These are phyloP conservation scores for Fusarium stilboides DNA, from an alignment of 2,329 filamentous ascomycete genomes.

Conservation along the genomic window DNA sequence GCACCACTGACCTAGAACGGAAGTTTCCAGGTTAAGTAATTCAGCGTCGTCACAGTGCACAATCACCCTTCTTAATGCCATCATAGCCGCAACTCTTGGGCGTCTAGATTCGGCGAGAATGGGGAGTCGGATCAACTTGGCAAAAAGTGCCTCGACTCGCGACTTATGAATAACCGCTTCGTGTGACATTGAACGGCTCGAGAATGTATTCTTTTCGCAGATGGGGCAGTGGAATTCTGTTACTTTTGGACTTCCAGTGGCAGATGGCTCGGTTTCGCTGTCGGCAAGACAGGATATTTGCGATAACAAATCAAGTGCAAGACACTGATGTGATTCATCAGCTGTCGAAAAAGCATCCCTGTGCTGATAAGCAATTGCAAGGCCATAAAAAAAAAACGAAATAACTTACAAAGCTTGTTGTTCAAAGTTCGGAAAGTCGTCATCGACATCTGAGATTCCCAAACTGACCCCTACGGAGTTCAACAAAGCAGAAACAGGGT, in stretches of 20 bases:
- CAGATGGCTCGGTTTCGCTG: conserved; percentile 1
- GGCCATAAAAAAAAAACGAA: not conserved
- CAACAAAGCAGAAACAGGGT: conserved; percentile 42
- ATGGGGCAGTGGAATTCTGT: conserved; percentile 42
- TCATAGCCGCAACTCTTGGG: conserved; percentile 79
- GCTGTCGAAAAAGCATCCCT: conserved; percentile 63
- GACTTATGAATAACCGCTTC: conserved; percentile 50
- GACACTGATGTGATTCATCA: conserved; percentile 65
- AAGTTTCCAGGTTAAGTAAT: conserved; percentile 77
- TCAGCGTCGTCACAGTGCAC: conserved; percentile 73
- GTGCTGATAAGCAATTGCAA: conserved; percentile 36
- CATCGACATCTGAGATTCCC: conserved; percentile 41
- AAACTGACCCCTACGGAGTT: conserved; percentile 52
- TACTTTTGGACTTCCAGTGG: conserved; percentile 1
- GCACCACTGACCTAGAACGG: conserved; percentile 83
- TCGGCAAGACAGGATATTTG: conserved; percentile 58
- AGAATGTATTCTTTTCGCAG: conserved; percentile 44
- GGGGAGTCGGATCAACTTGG: conserved; percentile 61
- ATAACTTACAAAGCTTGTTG: conserved; percentile 64
- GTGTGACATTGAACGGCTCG: conserved; percentile 8
- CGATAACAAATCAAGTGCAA: conserved; percentile 69
- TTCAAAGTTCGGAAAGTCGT: conserved; percentile 52
- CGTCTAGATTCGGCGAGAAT: conserved; percentile 69
- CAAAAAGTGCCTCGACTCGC: conserved; percentile 62
- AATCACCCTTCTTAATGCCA: conserved; percentile 77